These are phyloP conservation scores for Psilocybe azurescens DNA, from an alignment of 768 basidiomycete genomes.

Conservation along the genomic window DNA sequence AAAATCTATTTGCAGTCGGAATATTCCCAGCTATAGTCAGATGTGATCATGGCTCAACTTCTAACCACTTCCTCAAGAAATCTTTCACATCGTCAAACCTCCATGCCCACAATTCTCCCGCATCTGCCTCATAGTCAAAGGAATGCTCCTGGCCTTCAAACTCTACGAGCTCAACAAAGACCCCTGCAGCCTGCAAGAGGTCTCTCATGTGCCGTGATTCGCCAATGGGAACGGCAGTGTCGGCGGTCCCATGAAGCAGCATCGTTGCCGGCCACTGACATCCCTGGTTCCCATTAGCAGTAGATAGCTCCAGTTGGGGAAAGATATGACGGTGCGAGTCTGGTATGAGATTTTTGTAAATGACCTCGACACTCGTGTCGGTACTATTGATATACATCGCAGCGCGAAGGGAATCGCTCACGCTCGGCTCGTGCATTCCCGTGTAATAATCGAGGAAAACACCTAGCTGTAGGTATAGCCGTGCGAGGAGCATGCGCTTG, in stretches of 20 bases:
- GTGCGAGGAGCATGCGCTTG: constrained; percentile 59
- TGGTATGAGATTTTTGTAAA: constrained; percentile 33
- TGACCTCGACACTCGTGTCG: constrained; percentile 6
- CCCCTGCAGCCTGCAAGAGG: constrained; percentile 40
- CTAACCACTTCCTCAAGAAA: constrained; percentile 35
- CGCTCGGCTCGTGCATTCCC: constrained; percentile 48
- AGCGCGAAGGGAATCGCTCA: constrained; percentile 48
- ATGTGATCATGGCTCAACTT: no score
- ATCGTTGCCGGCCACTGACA: constrained; percentile 50
- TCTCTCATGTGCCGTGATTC: constrained; percentile 45
- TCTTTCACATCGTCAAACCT: constrained; percentile 41
- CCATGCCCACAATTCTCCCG: constrained; percentile 36
- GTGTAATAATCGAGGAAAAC: constrained; percentile 64
- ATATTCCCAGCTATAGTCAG: no score
- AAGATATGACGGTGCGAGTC: constrained; percentile 42
- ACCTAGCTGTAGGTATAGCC: constrained; percentile 68
- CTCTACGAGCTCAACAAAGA: constrained; percentile 38
- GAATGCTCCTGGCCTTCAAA: constrained; percentile 55
- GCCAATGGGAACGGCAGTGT: constrained; percentile 46
- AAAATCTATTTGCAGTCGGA: no score
- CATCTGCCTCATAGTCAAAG: constrained; percentile 55
- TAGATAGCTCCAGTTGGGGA: constrained; percentile 49
- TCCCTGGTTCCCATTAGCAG: constrained; percentile 2
- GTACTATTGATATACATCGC: constrained; percentile 5
- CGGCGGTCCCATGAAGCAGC: constrained; percentile 54